Percentiles rank a stretch among this genome's conserved stretches.
These are phyloP conservation scores for Furcasterigmium furcatum DNA, from an alignment of 2,329 filamentous ascomycete species.

Conservation along the genomic window DNA sequence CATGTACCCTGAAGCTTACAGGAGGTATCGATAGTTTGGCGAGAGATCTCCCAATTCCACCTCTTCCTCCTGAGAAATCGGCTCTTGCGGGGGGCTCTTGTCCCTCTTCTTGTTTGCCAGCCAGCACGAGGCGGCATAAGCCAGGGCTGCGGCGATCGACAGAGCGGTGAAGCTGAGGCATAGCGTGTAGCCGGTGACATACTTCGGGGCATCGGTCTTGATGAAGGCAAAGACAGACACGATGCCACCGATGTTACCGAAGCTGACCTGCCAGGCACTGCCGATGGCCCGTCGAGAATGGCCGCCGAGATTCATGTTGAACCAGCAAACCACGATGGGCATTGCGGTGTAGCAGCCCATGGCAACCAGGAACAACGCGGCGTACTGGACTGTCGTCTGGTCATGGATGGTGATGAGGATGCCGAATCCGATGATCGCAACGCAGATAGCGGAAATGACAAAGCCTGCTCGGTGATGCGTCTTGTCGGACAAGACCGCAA, in stretches of 20 bases:
- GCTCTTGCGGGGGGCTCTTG: too few relatives aligned
- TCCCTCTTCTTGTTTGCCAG: constrained; percentile 60
- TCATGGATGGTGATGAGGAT: constrained; percentile 72
- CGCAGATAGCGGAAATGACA: constrained; percentile 61
- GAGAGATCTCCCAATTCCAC: too few relatives aligned
- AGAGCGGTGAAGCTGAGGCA: constrained; percentile 71
- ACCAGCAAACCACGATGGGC: constrained; percentile 84
- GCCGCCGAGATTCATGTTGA: constrained; percentile 74
- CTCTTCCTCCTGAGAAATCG: too few relatives aligned
- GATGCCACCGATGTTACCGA: constrained; percentile 81
- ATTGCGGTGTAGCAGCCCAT: constrained; percentile 83
- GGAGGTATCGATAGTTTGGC: too few relatives aligned
- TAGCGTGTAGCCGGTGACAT: constrained; percentile 72
- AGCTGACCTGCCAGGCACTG: constrained; percentile 73
- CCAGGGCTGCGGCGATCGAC: constrained; percentile 55
- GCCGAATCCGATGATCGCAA: constrained; percentile 71
- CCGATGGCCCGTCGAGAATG: constrained; percentile 70
- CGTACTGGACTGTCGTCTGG: constrained; percentile 67
- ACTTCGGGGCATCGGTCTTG: constrained; percentile 63
- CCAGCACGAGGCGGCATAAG: constrained; percentile 58
- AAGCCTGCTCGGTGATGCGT: constrained; percentile 73
- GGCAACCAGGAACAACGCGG: constrained; percentile 76
- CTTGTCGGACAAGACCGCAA: constrained; percentile 71
- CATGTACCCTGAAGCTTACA: too few relatives aligned
- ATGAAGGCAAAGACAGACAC: constrained; percentile 69